Base-by-base conservation (phyloP, 2,329 filamentous ascomycete genomes). In the Ceratocystis ficicola region DNA sequence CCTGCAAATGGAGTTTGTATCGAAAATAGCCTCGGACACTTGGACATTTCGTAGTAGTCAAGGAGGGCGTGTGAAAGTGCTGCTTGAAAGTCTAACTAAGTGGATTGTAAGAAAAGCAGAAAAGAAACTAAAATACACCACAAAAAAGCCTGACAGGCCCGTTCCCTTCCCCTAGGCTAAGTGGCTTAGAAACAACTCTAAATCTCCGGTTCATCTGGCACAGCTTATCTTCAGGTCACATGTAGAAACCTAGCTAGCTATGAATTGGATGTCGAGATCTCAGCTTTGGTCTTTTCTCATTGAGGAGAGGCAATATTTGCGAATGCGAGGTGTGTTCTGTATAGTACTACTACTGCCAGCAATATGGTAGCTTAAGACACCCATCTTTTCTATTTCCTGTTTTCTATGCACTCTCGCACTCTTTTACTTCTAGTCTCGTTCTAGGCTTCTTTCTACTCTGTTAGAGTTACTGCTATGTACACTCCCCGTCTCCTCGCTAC, bases 151-250 rank as follows among this genome's bases (percentile, higher is more conserved):
- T 57, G 50, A 57, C 50, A 57, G 22, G 50, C 22, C 20, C 17
- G 2, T 25, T 28, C 28, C 22, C 50, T 28, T 57, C 22, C 50
- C 50, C 22, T 50, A 50, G 46, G 46, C 15, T 6, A 57, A 57
- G 50, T 57, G 50, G 25, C 25, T 25, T 17, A 57, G 50, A 57
- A 57, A 57, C 50, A 57, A 57, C 50, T 57, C 50, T 57, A 57
- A 57, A 28, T 57, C 25, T 28, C 25, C 50, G 50, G 50, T 15
- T 30, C 50, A 25, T 57, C 25, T 57, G 15, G 50, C 25, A 30
- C 25, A 57, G 50, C 22, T 57, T 57, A 57, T 57, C 50, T 57
- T 30, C 15, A 30, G 50, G 50, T 30, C 50, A n/a, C 17, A 50
- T n/a, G n/a, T n/a, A n/a, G 46, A 50, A 22, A 50, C 46, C 15